phyloP scores from a whole-genome alignment of 805 yeast species.

The Ogataea saltuana region DNA sequence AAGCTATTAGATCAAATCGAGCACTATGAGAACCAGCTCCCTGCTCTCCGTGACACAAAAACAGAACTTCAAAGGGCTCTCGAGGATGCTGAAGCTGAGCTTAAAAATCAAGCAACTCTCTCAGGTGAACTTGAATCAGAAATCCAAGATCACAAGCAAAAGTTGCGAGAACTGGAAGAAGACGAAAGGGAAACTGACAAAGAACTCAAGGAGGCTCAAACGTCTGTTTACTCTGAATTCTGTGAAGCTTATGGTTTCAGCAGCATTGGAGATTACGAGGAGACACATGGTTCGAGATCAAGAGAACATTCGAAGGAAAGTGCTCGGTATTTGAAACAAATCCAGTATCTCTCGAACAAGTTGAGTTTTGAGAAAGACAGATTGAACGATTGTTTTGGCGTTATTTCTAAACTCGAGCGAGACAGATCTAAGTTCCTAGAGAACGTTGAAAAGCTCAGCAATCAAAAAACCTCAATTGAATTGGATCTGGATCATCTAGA shows the following conservation, averaged over 20 bases:
- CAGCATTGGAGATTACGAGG: constrained; percentile 67
- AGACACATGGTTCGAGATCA: constrained; percentile 57
- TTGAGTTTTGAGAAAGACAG: constrained; percentile 66
- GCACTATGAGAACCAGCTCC: constrained; percentile 40
- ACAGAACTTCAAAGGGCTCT: constrained; percentile 30
- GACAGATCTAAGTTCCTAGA: constrained; percentile 41
- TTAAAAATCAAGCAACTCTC: constrained; percentile 43
- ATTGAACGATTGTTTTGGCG: constrained; percentile 46
- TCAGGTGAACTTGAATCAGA: constrained; percentile 27
- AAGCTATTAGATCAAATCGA: constrained; percentile 56
- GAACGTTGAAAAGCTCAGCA: constrained; percentile 35
- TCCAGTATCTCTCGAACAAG: constrained; percentile 60
- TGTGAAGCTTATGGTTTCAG: constrained; percentile 55
- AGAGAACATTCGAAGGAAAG: constrained; percentile 61
- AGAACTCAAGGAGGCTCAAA: constrained; percentile 38
- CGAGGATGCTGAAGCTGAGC: constrained; percentile 44
- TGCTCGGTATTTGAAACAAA: constrained; percentile 60
- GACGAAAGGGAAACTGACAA: constrained; percentile 29
- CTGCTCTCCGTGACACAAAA: constrained; percentile 32
- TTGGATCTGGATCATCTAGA: constrained; percentile 40
- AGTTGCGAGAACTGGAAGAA: constrained; percentile 31
- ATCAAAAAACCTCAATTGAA: constrained; percentile 36
- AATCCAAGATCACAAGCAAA: constrained; percentile 21
- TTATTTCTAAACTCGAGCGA: constrained; percentile 45
- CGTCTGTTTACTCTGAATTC: constrained; percentile 51